Percentiles rank a stretch among this genome's conserved stretches.
These are phyloP conservation scores for Annulohypoxylon bovei DNA, from an alignment of 495 filamentous ascomycete genomes.

Conservation along the genomic window DNA sequence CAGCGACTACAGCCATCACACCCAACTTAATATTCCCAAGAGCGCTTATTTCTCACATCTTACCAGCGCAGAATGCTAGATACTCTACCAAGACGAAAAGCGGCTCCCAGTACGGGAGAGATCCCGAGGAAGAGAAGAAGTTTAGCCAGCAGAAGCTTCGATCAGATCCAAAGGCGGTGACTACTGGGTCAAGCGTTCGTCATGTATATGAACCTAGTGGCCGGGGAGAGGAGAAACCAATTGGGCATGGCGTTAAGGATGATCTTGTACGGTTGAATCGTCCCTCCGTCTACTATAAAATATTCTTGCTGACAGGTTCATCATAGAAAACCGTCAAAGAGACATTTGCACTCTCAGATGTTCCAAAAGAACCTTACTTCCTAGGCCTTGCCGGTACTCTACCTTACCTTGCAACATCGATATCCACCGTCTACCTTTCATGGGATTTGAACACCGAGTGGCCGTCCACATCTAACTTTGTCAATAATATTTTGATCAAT, in stretches of 20 bases:
- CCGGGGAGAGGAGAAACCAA: slow-evolving; percentile 56
- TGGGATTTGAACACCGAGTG: slow-evolving; percentile 78
- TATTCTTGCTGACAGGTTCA: not conserved
- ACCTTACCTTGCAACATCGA: slow-evolving; percentile 88
- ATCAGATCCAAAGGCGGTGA: slow-evolving; percentile 66
- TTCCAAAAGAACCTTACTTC: slow-evolving; percentile 81
- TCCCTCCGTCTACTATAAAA: not conserved
- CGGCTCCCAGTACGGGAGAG: slow-evolving; percentile 53
- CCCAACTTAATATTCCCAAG: not conserved
- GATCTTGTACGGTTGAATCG: slow-evolving; percentile 81
- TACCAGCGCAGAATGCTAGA: slow-evolving; percentile 36
- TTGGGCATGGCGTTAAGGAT: slow-evolving; percentile 72
- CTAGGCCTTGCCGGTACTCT: slow-evolving; percentile 90
- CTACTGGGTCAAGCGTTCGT: slow-evolving; percentile 64
- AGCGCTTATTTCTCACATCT: slow-evolving; percentile 13
- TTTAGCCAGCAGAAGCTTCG: slow-evolving; percentile 61
- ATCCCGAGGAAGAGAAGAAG: slow-evolving; percentile 63
- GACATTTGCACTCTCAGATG: slow-evolving; percentile 80
- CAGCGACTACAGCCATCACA: not conserved
- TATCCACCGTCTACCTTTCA: slow-evolving; percentile 86
- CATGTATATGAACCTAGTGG: slow-evolving; percentile 59
- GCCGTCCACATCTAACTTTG: slow-evolving; percentile 66
- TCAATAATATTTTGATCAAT: slow-evolving; percentile 65
- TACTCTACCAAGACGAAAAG: slow-evolving; percentile 44
- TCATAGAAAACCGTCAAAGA: slow-evolving; percentile 82